Percentiles rank a stretch among this genome's conserved stretches.
Conservation (phyloP, 2,329 filamentous ascomycete species). For the Curvularia lunata region DNA sequence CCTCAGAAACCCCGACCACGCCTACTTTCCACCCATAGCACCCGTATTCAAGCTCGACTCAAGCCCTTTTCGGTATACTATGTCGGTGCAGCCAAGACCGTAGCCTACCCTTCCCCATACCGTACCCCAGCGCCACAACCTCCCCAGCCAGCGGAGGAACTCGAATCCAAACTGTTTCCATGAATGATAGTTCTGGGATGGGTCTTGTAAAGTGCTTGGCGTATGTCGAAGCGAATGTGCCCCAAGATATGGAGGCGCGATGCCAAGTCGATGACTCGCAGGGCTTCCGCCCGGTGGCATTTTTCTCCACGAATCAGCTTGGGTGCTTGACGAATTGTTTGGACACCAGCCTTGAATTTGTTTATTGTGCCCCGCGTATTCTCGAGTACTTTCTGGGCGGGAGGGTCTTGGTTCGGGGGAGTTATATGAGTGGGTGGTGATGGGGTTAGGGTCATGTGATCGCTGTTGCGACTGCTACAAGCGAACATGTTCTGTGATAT, state of each 20-base stretch:
- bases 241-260: slow-evolving; percentile 1
- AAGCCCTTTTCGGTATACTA: slow-evolving; percentile 6
- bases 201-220: slow-evolving; percentile 15
- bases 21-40: background rate
- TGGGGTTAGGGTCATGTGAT: background rate
- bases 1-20: background rate
- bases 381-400: slow-evolving; percentile 2
- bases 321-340: slow-evolving; percentile 9
- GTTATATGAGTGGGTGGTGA: background rate
- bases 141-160: slow-evolving; percentile 13
- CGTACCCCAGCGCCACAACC: background rate
- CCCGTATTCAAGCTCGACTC: background rate
- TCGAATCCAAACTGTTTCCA: slow-evolving; percentile 18
- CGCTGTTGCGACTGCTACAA: too few species aligned
- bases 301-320: slow-evolving; percentile 25
- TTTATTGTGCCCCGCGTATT: slow-evolving; percentile 3
- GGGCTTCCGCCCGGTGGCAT: slow-evolving; percentile 2
- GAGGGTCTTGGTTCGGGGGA: slow-evolving; percentile 1
- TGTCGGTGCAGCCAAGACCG: background rate
- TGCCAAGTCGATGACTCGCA: slow-evolving; percentile 20
- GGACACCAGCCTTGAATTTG: slow-evolving; percentile 1
- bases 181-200: slow-evolving; percentile 18
- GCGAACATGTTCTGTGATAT: too few species aligned
- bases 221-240: background rate
- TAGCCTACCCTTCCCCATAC: background rate